Evolutionary conservation across 1,284 basidiomycete genomes (phyloP).

Genomic region (Moesziomyces globuligerus): DNA sequence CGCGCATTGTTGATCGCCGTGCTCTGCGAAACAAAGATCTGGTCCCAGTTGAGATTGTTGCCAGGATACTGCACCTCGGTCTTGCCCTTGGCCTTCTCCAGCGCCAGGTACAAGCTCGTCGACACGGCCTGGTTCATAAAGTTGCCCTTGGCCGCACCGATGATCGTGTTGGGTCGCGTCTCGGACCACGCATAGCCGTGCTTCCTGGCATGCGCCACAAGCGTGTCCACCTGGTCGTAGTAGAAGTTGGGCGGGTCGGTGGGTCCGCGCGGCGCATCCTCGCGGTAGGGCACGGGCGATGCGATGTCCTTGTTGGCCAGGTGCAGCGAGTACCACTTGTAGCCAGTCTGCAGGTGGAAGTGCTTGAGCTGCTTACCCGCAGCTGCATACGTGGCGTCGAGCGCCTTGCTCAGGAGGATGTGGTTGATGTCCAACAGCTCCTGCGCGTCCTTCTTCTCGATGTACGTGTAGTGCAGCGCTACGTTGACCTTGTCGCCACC

Average conservation of each 20-base stretch:
- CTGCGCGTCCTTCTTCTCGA: constrained; percentile 43
- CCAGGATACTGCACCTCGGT: constrained; percentile 38
- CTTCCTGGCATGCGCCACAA: constrained; percentile 37
- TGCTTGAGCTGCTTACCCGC: constrained; percentile 31
- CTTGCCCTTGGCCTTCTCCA: constrained; percentile 43
- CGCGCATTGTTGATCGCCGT: constrained; percentile 47
- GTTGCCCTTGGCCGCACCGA: constrained; percentile 46
- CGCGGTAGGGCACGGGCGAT: constrained; percentile 35
- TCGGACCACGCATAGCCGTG: constrained; percentile 45
- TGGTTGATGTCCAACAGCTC: constrained; percentile 41
- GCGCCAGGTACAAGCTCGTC: constrained; percentile 33
- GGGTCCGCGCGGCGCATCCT: constrained; percentile 33
- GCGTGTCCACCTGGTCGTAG: constrained; percentile 43
- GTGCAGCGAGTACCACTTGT: constrained; percentile 50
- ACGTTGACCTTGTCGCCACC: constrained; percentile 32
- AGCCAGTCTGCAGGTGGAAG: constrained; percentile 48
- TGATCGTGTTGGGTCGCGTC: constrained; percentile 47
- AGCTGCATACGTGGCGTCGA: constrained; percentile 32
- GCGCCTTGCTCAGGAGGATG: constrained; percentile 36
- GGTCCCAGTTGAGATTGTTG: constrained; percentile 45
- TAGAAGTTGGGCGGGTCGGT: constrained; percentile 43
- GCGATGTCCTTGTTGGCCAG: constrained; percentile 42
- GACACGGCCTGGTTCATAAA: constrained; percentile 49
- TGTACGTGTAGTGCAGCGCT: constrained; percentile 46
- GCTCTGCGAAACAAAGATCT: constrained; percentile 36